A percentile compares a stretch with the other conserved stretches of the same genome.
phyloP scores from a whole-genome alignment of 1,284 basidiomycete species.

The Dichomitus squalens region DNA sequence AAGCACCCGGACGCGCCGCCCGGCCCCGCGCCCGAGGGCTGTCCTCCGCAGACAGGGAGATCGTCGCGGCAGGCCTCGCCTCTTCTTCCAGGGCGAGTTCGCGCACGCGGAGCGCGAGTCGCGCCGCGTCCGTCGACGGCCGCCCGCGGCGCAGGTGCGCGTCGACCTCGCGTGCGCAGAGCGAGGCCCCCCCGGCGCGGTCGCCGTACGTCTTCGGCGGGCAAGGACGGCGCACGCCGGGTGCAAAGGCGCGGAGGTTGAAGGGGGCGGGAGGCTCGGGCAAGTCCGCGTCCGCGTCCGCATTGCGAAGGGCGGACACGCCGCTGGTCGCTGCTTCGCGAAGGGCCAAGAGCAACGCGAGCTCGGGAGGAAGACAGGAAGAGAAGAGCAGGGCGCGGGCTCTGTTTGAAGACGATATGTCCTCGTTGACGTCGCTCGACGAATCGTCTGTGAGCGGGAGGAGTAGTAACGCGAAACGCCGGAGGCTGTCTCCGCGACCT shows the following conservation, averaged over 20 bases:
- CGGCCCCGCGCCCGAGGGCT: constrained; percentile 11
- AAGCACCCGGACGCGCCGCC: constrained; percentile 1
- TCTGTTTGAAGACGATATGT: constrained; percentile 3
- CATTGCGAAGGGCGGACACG: not conserved
- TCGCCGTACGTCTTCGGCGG: not conserved
- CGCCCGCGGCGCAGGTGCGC: constrained; percentile 5
- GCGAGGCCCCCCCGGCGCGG: not conserved
- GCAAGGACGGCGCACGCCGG: not conserved
- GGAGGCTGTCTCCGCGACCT: constrained; percentile 8
- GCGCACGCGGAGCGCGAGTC: constrained; percentile 1
- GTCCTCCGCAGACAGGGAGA: not conserved
- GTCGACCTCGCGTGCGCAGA: constrained; percentile 9
- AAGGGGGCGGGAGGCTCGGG: too few relatives aligned
- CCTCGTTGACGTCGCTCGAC: not conserved
- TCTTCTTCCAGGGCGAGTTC: constrained; percentile 2
- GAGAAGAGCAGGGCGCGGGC: constrained; percentile 11
- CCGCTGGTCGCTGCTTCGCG: not conserved
- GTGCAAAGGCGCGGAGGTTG: too few relatives aligned
- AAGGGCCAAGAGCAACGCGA: not conserved
- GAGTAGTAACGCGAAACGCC: constrained; percentile 18
- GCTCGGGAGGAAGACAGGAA: not conserved
- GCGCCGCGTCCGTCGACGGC: not conserved
- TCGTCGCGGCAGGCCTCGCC: not conserved
- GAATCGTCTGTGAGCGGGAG: constrained; percentile 1
- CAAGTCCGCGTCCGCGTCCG: not conserved